Evolutionary conservation across 257 asterid species (phyloP).

Genomic region (Petunia secreta): DNA sequence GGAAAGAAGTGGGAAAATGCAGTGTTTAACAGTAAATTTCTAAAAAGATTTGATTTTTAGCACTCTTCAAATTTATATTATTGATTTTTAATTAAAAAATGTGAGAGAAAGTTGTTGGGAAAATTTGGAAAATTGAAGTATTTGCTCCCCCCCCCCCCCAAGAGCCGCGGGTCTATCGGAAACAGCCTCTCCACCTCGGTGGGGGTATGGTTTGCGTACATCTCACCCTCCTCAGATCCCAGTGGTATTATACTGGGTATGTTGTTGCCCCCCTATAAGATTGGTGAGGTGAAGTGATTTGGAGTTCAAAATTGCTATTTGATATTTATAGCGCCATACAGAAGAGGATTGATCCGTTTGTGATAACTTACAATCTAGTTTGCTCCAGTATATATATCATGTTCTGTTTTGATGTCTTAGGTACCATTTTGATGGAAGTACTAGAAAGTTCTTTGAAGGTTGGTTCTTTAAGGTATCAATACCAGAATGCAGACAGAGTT

Average conservation of each 20-base stretch:
- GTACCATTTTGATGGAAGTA: constrained; percentile 92
- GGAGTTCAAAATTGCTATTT: background rate
- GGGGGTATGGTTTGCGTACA: no score
- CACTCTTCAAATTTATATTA: background rate
- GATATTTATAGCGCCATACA: background rate
- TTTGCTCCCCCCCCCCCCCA: background rate
- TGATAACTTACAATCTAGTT: background rate
- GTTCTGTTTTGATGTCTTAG: constrained; percentile 41
- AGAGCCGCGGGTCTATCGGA: no score
- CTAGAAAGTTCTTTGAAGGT: constrained; percentile 87
- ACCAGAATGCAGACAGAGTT: constrained; percentile 96
- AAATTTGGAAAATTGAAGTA: background rate
- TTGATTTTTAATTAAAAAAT: background rate
- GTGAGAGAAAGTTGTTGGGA: background rate
- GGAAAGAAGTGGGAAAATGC: no score
- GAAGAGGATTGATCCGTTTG: background rate
- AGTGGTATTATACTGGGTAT: no score
- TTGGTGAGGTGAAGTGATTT: background rate
- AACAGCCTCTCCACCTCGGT: no score
- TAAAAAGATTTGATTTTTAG: background rate
- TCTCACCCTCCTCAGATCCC: no score
- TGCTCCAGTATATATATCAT: background rate
- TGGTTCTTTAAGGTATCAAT: constrained; percentile 97
- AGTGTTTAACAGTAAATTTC: background rate
- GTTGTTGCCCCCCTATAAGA: background rate